Evolutionary conservation across 2,329 filamentous ascomycete genomes (phyloP).

Genomic region (Didymella glomerata): DNA sequence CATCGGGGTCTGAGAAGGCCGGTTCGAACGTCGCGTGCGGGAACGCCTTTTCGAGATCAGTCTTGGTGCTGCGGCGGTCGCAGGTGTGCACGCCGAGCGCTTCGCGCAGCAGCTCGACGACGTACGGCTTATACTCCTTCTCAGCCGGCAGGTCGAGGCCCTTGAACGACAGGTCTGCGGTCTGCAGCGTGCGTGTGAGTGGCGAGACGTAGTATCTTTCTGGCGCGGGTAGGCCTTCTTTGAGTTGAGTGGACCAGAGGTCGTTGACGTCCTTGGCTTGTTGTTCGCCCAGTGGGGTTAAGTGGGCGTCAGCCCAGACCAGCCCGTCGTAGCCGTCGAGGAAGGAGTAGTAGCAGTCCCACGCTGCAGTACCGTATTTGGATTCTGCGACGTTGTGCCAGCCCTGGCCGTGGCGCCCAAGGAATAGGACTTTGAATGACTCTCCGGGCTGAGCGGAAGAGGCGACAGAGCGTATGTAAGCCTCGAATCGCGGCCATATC

Average conservation of each 20-base stretch:
- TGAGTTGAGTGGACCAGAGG: constrained; percentile 66
- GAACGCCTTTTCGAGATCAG: constrained; percentile 60
- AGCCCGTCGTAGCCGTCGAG: constrained; percentile 69
- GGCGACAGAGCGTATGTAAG: constrained; percentile 65
- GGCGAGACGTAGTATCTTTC: constrained; percentile 72
- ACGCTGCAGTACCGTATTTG: constrained; percentile 73
- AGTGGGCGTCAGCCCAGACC: constrained; percentile 68
- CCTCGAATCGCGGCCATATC: constrained; percentile 69
- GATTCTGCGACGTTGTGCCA: constrained; percentile 70
- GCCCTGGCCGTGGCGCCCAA: constrained; percentile 75
- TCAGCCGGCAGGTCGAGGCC: constrained; percentile 52
- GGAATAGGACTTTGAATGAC: constrained; percentile 71
- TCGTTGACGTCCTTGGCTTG: constrained; percentile 66
- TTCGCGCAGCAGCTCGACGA: constrained; percentile 73
- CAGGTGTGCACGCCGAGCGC: constrained; percentile 74
- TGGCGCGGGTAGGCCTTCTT: constrained; percentile 65
- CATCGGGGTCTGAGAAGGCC: constrained; percentile 67
- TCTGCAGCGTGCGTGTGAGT: constrained; percentile 69
- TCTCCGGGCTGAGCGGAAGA: constrained; percentile 52
- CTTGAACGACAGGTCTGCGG: constrained; percentile 68
- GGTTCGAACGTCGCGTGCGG: constrained; percentile 65
- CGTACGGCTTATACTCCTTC: constrained; percentile 62
- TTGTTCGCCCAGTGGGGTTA: constrained; percentile 65
- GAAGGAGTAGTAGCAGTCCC: constrained; percentile 74
- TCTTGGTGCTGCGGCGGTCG: constrained; percentile 65